A percentile compares a stretch with the other conserved stretches of the same genome.
Evolutionary conservation across 805 yeast genomes (phyloP).

Genomic region (Cyberlindnera maritima): DNA sequence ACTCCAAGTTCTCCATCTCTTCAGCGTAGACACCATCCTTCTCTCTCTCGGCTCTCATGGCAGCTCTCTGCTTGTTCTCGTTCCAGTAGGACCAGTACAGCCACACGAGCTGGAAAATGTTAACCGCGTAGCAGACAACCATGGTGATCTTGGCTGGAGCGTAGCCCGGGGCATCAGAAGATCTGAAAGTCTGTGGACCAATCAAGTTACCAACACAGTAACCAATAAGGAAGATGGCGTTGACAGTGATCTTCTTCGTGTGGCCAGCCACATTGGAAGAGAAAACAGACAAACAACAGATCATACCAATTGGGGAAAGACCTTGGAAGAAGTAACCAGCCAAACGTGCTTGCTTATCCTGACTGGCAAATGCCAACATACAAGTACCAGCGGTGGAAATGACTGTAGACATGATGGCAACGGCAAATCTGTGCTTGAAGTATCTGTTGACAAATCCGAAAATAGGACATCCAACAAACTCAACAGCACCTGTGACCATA

Average conservation of each 20-base stretch:
- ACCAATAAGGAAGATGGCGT: constrained; percentile 17
- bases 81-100: constrained; percentile 9
- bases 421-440: constrained; percentile 7
- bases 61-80: constrained; percentile 11
- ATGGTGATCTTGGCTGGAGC: constrained; percentile 18
- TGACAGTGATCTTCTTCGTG: constrained; percentile 16
- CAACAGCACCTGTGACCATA: constrained; percentile 23
- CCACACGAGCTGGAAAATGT: constrained; percentile 1
- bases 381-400: constrained; percentile 7
- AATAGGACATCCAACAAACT: constrained; percentile 11
- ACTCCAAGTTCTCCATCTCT: constrained; percentile 19
- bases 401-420: constrained; percentile 3
- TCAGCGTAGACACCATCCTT: constrained; percentile 1
- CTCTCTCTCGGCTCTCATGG: constrained; percentile 6
- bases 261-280: constrained; percentile 26
- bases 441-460: constrained; percentile 2
- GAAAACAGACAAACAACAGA: constrained; percentile 14
- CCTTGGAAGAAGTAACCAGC: constrained; percentile 29
- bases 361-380: constrained; percentile 36
- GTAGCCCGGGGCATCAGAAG: constrained; percentile 56
- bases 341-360: constrained; percentile 25
- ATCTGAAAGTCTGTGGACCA: constrained; percentile 70
- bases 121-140: constrained; percentile 5
- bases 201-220: constrained; percentile 35
- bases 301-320: constrained; percentile 12